Evolutionary conservation across 768 basidiomycete species (phyloP).

Genomic region (Clitopilus hobsonii): DNA sequence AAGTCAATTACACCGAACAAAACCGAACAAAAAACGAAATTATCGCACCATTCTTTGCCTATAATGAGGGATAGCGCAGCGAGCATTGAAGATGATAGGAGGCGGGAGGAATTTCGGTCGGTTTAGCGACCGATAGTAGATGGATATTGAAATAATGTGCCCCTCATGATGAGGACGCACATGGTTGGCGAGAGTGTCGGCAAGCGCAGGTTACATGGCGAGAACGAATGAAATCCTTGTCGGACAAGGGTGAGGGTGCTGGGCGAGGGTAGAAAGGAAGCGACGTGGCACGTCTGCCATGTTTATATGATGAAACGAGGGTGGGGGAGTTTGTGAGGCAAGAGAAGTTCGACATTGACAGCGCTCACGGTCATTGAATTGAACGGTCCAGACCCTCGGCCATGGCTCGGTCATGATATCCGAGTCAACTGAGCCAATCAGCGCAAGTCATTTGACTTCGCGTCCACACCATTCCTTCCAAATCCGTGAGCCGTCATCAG

Average conservation of each 20-base stretch:
- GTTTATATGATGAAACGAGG: not conserved
- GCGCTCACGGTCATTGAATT: not conserved
- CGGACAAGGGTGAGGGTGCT: not conserved
- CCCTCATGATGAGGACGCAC: not conserved
- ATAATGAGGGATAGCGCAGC: too few relatives aligned
- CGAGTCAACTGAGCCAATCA: not conserved
- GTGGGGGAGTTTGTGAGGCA: not conserved
- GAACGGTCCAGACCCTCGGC: not conserved
- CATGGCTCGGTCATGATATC: not conserved
- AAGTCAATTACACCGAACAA: too few relatives aligned
- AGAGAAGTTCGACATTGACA: not conserved
- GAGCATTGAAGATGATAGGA: too few relatives aligned
- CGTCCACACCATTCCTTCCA: too few relatives aligned
- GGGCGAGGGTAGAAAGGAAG: not conserved
- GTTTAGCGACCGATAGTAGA: too few relatives aligned
- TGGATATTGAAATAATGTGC: too few relatives aligned
- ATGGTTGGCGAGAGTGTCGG: not conserved
- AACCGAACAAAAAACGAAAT: too few relatives aligned
- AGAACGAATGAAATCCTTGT: not conserved
- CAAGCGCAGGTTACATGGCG: not conserved
- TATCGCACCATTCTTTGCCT: too few relatives aligned
- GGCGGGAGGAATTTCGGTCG: too few relatives aligned
- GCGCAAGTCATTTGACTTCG: too few relatives aligned
- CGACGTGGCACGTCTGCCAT: not conserved
- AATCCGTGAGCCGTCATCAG: too few relatives aligned